Percentiles rank a stretch among this genome's conserved stretches.
These are phyloP conservation scores for Chlorella sorokiniana DNA, from an alignment of 139 green algal species.

Conservation along the genomic window DNA sequence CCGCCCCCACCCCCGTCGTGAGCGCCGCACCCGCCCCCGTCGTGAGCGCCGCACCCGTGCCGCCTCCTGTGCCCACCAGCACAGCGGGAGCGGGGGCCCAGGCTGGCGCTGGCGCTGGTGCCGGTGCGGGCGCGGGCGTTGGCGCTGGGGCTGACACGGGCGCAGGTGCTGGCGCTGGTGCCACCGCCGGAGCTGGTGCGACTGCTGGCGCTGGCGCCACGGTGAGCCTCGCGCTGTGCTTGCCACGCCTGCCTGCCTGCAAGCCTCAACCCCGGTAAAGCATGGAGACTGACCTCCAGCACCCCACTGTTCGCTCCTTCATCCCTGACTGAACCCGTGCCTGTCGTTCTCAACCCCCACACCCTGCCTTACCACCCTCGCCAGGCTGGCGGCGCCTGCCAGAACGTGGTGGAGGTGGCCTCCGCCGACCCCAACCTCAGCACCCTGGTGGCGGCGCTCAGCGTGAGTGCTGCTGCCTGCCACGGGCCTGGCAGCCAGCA, in stretches of 20 bases:
- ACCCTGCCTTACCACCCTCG: not conserved
- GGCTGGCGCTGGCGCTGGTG: not conserved
- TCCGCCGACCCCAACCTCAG: conserved; percentile 18
- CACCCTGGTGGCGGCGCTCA: conserved; percentile 22
- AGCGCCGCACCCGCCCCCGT: not conserved
- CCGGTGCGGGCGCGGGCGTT: not conserved
- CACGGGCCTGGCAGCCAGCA: not conserved
- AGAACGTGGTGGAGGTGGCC: conserved; percentile 28
- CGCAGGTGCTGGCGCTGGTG: not conserved
- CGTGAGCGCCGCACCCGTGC: not conserved
- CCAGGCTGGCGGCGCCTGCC: not conserved
- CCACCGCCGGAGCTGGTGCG: not conserved
- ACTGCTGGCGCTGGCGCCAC: not conserved
- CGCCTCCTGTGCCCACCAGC: not conserved
- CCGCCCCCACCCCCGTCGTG: not conserved
- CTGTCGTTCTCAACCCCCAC: not conserved
- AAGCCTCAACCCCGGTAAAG: not conserved
- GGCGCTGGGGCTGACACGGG: not conserved
- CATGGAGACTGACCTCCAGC: not conserved
- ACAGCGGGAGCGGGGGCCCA: not conserved
- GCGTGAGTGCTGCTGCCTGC: not conserved
- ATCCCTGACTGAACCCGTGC: not conserved
- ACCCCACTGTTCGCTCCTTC: not conserved
- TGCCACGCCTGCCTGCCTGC: not conserved
- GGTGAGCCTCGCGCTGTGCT: not conserved